A percentile compares a stretch with the other conserved stretches of the same genome.
phyloP scores from a whole-genome alignment of 306 rosid species.

The Canavalia gladiata region DNA sequence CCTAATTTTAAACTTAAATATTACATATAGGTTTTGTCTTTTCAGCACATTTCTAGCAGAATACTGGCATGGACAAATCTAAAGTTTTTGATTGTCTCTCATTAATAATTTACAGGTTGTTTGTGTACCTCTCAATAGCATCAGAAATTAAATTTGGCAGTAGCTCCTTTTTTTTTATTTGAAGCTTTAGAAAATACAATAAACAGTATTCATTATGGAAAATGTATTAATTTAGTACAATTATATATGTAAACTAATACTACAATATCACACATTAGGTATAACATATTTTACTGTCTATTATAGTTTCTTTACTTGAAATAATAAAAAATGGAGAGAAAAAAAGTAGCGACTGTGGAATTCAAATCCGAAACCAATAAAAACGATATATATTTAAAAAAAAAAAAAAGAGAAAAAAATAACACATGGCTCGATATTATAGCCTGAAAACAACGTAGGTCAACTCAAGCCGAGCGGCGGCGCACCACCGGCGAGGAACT shows the following conservation, averaged over 20 bases:
- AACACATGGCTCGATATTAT: conserved; percentile 52
- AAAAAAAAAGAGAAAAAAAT: background rate
- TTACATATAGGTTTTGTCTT: background rate
- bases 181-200: background rate
- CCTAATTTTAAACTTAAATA: no score
- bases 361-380: conserved; percentile 33
- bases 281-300: background rate
- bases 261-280: background rate
- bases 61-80: background rate
- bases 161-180: no score
- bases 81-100: background rate
- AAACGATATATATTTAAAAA: conserved; percentile 32
- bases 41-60: background rate
- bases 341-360: conserved; percentile 34
- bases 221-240: background rate
- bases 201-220: background rate
- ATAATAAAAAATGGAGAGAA: conserved; percentile 31
- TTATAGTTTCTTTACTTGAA: background rate
- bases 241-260: background rate
- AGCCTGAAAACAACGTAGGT: conserved; percentile 28
- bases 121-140: no score
- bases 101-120: background rate
- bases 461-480: conserved; percentile 45
- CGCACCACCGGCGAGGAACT: conserved; percentile 58
- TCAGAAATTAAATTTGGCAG: background rate